Conservation (phyloP, 2,329 filamentous ascomycete genomes). For the Clathrospora elynae region DNA sequence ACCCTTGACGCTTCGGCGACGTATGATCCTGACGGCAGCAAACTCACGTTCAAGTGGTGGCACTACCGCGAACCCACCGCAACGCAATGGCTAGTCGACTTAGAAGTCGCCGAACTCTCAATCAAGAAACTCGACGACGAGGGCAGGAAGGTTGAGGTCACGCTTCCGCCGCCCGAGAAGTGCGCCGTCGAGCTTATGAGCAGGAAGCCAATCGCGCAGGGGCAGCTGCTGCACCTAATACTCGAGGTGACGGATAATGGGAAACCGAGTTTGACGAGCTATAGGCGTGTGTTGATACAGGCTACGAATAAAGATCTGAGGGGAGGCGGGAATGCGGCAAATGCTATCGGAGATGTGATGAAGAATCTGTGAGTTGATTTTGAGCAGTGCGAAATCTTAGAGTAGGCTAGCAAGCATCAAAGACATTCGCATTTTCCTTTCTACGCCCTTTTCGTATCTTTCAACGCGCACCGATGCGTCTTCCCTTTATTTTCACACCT, state of each 20-base stretch:
- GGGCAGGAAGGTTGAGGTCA: constrained; percentile 43
- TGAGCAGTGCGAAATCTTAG: background rate
- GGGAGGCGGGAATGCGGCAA: constrained; percentile 26
- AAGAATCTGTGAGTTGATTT: constrained; percentile 3
- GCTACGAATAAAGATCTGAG: constrained; percentile 39
- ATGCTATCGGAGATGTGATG: background rate
- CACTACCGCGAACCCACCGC: constrained; percentile 55
- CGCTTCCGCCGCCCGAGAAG: constrained; percentile 52
- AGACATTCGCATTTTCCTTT: no score
- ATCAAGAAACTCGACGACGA: constrained; percentile 39
- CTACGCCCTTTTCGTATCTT: no score
- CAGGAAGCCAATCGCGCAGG: constrained; percentile 45
- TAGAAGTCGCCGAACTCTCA: constrained; percentile 50
- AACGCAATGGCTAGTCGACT: constrained; percentile 51
- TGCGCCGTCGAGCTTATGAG: constrained; percentile 48
- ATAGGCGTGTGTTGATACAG: constrained; percentile 53
- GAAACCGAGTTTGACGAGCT: constrained; percentile 53
- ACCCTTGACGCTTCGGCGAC: constrained; percentile 54
- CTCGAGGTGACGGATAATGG: constrained; percentile 57
- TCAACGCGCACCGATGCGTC: no score
- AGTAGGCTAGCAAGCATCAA: no score
- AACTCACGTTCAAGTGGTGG: constrained; percentile 57
- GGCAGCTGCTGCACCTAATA: constrained; percentile 57
- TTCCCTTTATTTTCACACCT: no score
- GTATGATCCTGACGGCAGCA: constrained; percentile 55